Evolutionary conservation across 108 stramenopile genomes (phyloP), one percentile per base, ranked within the genome.

Genomic region (Chaetoceros muelleri): DNA sequence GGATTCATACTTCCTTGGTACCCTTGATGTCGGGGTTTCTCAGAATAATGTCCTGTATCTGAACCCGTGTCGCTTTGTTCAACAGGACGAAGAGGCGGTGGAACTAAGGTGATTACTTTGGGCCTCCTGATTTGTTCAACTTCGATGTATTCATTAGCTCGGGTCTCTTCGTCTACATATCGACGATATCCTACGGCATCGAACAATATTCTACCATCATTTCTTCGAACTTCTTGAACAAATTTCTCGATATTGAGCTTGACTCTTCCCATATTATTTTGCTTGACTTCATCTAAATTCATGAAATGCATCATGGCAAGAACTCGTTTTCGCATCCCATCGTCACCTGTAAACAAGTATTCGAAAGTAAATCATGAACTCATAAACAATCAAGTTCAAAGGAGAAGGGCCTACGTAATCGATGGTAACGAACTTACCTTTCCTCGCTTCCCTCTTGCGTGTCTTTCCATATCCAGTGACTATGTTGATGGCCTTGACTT

Each of bases 381-480:
- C n/a, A n/a, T n/a, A n/a, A n/a, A n/a, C n/a, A n/a, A n/a, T n/a
- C n/a, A n/a, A n/a, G n/a, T n/a, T n/a, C n/a, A n/a, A n/a, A n/a
- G n/a, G n/a, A n/a, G n/a, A n/a, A n/a, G n/a, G n/a, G n/a, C n/a
- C n/a, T n/a, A n/a, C n/a, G n/a, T n/a, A n/a, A n/a, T n/a, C n/a
- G n/a, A n/a, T n/a, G n/a, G n/a, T n/a, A n/a, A n/a, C n/a, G n/a
- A n/a, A n/a, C n/a, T n/a, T n/a, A n/a, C n/a, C n/a, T n/a, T n/a
- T n/a, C 10, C 88, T 82, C 17, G 77, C 76, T 10, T 83, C 89
- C 50, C 89, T 69, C 8, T 77, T 69, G 16, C 89, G 73, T 21
- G 85, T 87, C 53, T 84, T 85, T 49, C 89, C 89, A 58, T 91
- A 91, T n/a, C 89, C 89, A 17, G 89, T 91, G 26, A 91, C 89